Evolutionary conservation across 805 yeast species (phyloP), one percentile per base, ranked within the genome.

Genomic region (Wickerhamiella vanderwaltii): DNA sequence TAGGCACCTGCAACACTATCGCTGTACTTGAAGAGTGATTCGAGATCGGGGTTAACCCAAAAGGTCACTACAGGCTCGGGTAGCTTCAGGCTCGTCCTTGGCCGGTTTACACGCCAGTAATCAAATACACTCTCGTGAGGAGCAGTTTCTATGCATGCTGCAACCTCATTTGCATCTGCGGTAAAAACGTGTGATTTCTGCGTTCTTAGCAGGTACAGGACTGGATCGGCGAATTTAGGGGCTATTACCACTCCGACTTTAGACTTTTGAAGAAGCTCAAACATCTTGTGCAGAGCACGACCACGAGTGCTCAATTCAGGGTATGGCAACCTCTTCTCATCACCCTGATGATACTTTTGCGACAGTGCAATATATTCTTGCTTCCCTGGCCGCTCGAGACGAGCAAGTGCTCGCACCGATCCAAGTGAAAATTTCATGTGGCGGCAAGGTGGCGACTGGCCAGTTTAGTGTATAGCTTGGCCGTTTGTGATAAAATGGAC

Each of bases 261-360:
- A 18, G 9, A 6, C 5, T 5, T n/a, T 22, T 9, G 16, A 3
- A 33, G 26, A 3, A 33, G 17, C 15, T 33, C 9, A 18, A 11
- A 12, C 26, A 22, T 22, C 15, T 20, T 33, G 28, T 33, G 24
- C 17, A 33, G 11, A 9, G 36, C 25, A 9, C 36, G 36, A 17
- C 36, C 36, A n/a, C n/a, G 18, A 11, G 25, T 17, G 26, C 36
- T 33, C 36, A 33, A 13, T n/a, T 33, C 17, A 5, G 36, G 28
- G 15, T 20, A 33, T 12, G 36, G 36, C 16, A 33, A 20, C 9
- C 3, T 6, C 6, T 33, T 33, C 17, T 33, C 36, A 12, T 33
- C 36, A 9, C 26, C 26, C 4, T 20, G 17, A 9, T 13, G 18
- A 33, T 33, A 33, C n/a, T 20, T 22, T 3, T 22, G 26, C 6